Base-by-base conservation (phyloP, 768 basidiomycete species). In the Sarcodon sp. region DNA sequence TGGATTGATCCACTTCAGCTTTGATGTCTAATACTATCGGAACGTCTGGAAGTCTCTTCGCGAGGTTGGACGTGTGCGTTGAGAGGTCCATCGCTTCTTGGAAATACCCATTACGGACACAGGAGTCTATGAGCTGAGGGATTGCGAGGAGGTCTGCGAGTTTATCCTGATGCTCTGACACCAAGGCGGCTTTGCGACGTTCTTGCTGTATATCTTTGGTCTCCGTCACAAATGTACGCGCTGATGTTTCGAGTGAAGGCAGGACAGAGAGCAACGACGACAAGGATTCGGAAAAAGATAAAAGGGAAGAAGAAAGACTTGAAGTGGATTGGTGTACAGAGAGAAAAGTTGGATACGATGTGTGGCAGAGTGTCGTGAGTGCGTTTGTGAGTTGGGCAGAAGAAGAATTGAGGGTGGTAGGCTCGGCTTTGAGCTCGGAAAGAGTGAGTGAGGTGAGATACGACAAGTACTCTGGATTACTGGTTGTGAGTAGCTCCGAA, bases 81-180 rank as follows among this genome's bases (percentile, higher is more conserved):
- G 85, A 75, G 35, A 98, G 74, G 27, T 90, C 84, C 49, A 98
- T 74, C 0, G 92, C 93, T 60, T 98, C 96, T 47, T 80, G 73
- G 66, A 92, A 97, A 64, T 87, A 85, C 6, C 90, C 90, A 57
- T 90, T 91, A 35, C 91, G 77, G 11, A 96, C 86, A 59, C 91
- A 97, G 1, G 90, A 88, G 60, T 94, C 89, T 59, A 96, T 84
- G 32, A 99, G 74, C 45, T 86, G 70, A 7, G 94, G 91, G 44
- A 93, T 76, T 55, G 96, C 92, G 49, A 98, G 77, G 34, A 98
- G 66, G 62, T 97, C 92, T 53, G 86, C 75, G 51, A 98, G 75
- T 63, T 92, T 92, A 62, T 94, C 90, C 59, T 91, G 86, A 56
- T 94, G 87, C 56, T 97, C 93, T 50, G 91, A 76, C n/a, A 98